Evolutionary conservation across 2,329 filamentous ascomycete species (phyloP), one percentile per base, ranked within the genome.

Genomic region (Orbilia oligospora): DNA sequence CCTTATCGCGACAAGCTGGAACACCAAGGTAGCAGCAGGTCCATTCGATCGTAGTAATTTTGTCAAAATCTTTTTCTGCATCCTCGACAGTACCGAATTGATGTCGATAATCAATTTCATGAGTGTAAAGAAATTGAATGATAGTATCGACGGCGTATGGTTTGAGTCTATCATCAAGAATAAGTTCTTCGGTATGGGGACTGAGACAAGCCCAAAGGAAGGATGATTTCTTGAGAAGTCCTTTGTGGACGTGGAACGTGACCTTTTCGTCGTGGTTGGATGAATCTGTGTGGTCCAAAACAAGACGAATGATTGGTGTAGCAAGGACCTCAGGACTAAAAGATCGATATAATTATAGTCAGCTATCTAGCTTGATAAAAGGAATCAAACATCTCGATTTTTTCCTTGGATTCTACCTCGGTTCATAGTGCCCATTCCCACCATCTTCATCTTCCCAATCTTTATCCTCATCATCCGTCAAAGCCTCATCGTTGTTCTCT

Each of bases 81-180:
- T 78, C 75, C 10, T 72, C 75, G 16, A 72, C n/a, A 1, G 63
- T 78, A 20, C 63, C 33, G 14, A 78, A 72, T 24, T 69, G 64
- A 9, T 78, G 63, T 5, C 48, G 38, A n/a, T 65, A 22, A 14
- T 69, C 67, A 36, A 78, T 67, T n/a, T 78, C 63, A 16, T 53
- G 68, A 36, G 63, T 55, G 20, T 78, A 78, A 1, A 78, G 24
- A 24, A 49, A 78, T 16, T 78, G 53, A 14, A 72, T 53, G 27
- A 78, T 44, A n/a, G 68, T 51, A 24, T 69, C 67, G 10, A 78
- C 68, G 2, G 75, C 68, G 16, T 78, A 78, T 1, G 75, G 75
- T 24, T 78, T 78, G 36, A 78, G 75, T 5, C 20, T 64, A n/a
- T 8, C 12, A 18, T 78, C 44, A 22, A 78, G 68, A 16, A 56